These are phyloP conservation scores for Trametes elegans DNA, from an alignment of 768 basidiomycete species.

Conservation along the genomic window DNA sequence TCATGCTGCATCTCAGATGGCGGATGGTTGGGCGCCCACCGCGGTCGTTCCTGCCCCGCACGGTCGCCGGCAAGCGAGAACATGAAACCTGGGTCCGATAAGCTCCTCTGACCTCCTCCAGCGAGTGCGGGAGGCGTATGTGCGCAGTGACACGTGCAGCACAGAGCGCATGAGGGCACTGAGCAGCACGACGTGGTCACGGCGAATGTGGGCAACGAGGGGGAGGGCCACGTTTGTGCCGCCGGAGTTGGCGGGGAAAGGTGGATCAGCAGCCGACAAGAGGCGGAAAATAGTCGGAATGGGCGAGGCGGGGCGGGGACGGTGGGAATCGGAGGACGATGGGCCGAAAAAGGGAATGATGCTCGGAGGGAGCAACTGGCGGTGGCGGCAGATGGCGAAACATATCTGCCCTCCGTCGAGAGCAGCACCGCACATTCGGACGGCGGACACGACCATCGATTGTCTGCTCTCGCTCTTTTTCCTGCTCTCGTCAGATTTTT, in stretches of 20 bases:
- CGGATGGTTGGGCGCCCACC: background rate
- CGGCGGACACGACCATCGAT: background rate
- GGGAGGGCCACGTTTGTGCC: background rate
- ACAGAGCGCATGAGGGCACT: too few relatives aligned
- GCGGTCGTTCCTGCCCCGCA: slow-evolving; percentile 15
- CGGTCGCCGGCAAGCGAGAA: background rate
- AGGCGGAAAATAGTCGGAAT: slow-evolving; percentile 21
- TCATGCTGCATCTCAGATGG: slow-evolving; percentile 20
- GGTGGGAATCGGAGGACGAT: slow-evolving; percentile 8
- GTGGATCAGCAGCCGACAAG: slow-evolving; percentile 4
- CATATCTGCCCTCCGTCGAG: slow-evolving; percentile 12
- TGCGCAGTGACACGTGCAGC: too few relatives aligned
- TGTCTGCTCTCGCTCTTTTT: background rate
- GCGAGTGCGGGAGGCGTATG: background rate
- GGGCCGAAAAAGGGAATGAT: background rate
- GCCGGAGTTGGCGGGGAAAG: background rate
- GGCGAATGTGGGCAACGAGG: background rate
- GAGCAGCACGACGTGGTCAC: background rate
- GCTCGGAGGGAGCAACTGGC: background rate
- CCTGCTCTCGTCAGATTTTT: slow-evolving; percentile 3
- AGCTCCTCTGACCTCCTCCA: background rate
- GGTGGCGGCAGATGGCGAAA: slow-evolving; percentile 18
- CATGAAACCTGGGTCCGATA: background rate
- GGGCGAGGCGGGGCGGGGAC: slow-evolving; percentile 1
- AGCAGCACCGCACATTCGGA: background rate